These are phyloP conservation scores for Carex pumila DNA, from an alignment of 176 grass and related monocot species.

Conservation along the genomic window DNA sequence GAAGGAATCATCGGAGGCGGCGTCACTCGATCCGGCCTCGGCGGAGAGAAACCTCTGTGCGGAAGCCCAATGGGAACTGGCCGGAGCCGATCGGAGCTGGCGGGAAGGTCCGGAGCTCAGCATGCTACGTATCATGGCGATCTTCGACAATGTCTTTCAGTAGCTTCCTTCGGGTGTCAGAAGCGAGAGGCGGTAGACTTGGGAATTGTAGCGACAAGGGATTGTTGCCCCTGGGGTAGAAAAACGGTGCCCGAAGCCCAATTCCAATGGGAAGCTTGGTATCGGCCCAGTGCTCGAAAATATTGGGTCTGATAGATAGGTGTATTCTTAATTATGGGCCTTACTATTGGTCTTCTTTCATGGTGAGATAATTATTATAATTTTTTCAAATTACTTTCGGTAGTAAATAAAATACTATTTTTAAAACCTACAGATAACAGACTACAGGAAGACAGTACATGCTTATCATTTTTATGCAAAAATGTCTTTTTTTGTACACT, in stretches of 20 bases:
- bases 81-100: conserved; percentile 2
- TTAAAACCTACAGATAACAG: too few species aligned
- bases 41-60: conserved; percentile 4
- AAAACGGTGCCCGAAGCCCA: neutral
- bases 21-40: neutral
- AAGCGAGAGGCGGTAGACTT: neutral
- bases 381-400: too few species aligned
- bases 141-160: conserved; percentile 11
- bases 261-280: neutral
- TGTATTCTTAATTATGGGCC: neutral
- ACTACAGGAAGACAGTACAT: too few species aligned
- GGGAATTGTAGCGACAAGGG: neutral
- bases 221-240: neutral
- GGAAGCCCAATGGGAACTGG: neutral
- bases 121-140: neutral
- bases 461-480: too few species aligned
- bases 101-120: neutral
- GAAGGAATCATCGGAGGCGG: conserved; percentile 24
- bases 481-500: too few species aligned
- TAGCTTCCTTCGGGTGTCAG: neutral
- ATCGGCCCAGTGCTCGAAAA: too few species aligned
- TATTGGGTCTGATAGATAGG: neutral
- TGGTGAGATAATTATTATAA: too few species aligned
- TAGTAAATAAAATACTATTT: too few species aligned
- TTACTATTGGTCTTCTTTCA: neutral